Percentiles rank a stretch among this genome's conserved stretches.
phyloP scores from a whole-genome alignment of 2,329 filamentous ascomycete species.

The Pochonia chlamydosporia region DNA sequence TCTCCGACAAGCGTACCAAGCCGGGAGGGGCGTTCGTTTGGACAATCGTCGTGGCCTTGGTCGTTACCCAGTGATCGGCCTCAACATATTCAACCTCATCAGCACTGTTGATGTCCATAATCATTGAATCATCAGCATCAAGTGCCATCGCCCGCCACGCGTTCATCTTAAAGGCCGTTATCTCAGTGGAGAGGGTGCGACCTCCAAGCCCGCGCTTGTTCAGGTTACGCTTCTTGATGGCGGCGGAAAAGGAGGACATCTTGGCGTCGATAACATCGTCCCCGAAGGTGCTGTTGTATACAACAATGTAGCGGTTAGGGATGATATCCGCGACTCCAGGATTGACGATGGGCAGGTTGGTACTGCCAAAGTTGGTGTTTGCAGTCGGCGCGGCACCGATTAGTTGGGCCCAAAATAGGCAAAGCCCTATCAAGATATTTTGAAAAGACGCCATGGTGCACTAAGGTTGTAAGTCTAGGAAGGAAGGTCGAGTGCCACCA shows the following conservation, averaged over 20 bases:
- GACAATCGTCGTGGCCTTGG: constrained; percentile 35
- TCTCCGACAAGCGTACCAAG: constrained; percentile 47
- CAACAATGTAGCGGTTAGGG: constrained; percentile 56
- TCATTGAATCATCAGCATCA: constrained; percentile 45
- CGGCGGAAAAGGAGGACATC: constrained; percentile 39
- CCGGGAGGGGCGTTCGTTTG: constrained; percentile 50
- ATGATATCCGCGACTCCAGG: constrained; percentile 41
- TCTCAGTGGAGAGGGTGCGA: constrained; percentile 39
- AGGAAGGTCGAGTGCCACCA: no score
- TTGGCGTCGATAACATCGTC: constrained; percentile 43
- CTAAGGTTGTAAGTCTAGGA: no score
- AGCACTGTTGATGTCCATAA: constrained; percentile 41
- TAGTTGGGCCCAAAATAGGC: constrained; percentile 2
- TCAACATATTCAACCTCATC: constrained; percentile 48
- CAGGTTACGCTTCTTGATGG: constrained; percentile 52
- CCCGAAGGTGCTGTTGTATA: constrained; percentile 52
- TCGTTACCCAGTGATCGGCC: constrained; percentile 43
- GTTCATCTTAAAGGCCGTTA: constrained; percentile 41
- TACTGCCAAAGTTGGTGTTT: neutral
- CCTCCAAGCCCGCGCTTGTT: constrained; percentile 44
- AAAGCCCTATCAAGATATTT: neutral
- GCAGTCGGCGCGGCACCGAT: neutral
- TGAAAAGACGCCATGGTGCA: neutral
- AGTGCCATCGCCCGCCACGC: constrained; percentile 48
- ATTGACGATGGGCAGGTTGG: constrained; percentile 42